Evolutionary conservation across 805 yeast species (phyloP).

Genomic region (Metschnikowia orientalis): DNA sequence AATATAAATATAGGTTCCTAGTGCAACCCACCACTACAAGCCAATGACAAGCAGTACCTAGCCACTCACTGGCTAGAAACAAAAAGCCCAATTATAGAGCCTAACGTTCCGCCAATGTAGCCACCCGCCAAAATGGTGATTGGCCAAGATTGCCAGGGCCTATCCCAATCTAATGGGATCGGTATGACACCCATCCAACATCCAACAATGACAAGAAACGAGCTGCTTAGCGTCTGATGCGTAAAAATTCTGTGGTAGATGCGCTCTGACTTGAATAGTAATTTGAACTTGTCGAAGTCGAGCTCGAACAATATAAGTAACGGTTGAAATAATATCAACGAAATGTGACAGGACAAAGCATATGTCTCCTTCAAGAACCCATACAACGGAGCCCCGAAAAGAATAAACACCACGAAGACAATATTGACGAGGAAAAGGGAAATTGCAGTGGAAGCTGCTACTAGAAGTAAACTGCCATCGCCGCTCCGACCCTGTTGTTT

Average conservation of each 20-base stretch:
- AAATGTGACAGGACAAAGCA: constrained; percentile 56
- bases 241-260: constrained; percentile 27
- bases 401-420: constrained; percentile 40
- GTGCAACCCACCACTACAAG: too few relatives aligned
- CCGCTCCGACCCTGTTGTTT: constrained; percentile 4
- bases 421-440: constrained; percentile 36
- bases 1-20: too few relatives aligned
- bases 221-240: constrained; percentile 26
- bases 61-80: background rate
- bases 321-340: constrained; percentile 59
- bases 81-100: constrained; percentile 24
- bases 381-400: constrained; percentile 80
- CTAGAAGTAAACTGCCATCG: constrained; percentile 10
- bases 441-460: constrained; percentile 17
- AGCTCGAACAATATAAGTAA: constrained; percentile 52
- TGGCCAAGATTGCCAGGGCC: constrained; percentile 97
- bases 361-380: constrained; percentile 51
- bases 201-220: constrained; percentile 45
- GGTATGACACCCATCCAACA: constrained; percentile 93
- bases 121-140: constrained; percentile 78
- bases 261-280: constrained; percentile 20
- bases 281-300: constrained; percentile 38
- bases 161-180: constrained; percentile 95
- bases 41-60: too few relatives aligned
- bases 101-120: constrained; percentile 67